A percentile compares a stretch with the other conserved stretches of the same genome.
Conservation (phyloP, 2,329 filamentous ascomycete genomes). For the Furcasterigmium sp. region DNA sequence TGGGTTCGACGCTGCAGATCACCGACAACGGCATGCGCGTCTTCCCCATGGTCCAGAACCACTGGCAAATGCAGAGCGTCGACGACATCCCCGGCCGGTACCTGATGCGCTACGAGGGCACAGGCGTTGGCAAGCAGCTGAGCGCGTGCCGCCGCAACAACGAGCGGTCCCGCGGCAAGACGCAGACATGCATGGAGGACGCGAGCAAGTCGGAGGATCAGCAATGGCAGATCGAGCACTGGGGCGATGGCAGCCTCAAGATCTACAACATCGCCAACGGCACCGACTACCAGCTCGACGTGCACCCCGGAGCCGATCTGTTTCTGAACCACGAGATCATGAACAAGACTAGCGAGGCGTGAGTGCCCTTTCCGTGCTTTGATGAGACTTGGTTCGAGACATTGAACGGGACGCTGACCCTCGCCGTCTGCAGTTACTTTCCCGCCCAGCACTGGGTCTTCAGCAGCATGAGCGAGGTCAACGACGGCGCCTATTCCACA, state of each 20-base stretch:
- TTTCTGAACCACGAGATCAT: conserved; percentile 23
- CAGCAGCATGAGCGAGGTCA: conserved; percentile 20
- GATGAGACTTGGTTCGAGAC: conserved; percentile 3
- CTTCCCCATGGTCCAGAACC: conserved; percentile 9
- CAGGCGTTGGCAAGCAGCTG: conserved; percentile 21
- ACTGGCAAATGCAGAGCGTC: conserved; percentile 24
- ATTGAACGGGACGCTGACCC: too few species aligned
- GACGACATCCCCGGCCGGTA: conserved; percentile 20
- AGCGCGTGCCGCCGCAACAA: conserved; percentile 18
- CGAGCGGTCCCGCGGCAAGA: conserved; percentile 18
- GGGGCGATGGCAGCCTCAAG: conserved; percentile 21
- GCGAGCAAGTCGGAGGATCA: conserved; percentile 19
- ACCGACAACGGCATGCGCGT: conserved; percentile 16
- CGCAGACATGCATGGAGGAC: conserved; percentile 20
- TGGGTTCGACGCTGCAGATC: conserved; percentile 8
- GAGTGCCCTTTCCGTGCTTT: neutral
- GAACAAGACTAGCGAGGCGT: conserved; percentile 3
- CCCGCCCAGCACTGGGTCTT: conserved; percentile 27
- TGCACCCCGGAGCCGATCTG: conserved; percentile 21
- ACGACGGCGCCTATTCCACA: conserved; percentile 26
- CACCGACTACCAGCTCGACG: conserved; percentile 24
- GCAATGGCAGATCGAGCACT: conserved; percentile 25
- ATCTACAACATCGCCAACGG: conserved; percentile 26
- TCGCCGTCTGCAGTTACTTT: conserved; percentile 12
- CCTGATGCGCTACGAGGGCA: conserved; percentile 20